These are phyloP conservation scores for Emericellopsis atlantica DNA, from an alignment of 2,329 filamentous ascomycete species.

Conservation along the genomic window DNA sequence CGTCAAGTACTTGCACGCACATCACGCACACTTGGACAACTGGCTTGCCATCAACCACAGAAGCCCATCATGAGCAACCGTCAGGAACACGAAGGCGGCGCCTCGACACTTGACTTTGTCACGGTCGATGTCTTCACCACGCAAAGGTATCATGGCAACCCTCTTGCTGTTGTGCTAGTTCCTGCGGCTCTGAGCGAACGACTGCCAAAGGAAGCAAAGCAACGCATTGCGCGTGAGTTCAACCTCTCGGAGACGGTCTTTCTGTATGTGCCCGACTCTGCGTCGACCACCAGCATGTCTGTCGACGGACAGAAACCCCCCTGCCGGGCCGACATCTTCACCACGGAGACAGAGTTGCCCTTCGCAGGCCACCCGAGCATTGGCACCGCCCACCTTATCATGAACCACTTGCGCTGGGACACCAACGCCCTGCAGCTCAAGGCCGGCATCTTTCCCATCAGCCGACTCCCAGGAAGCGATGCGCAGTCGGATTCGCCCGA, in stretches of 20 bases:
- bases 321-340: constrained; percentile 44
- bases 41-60: no score
- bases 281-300: constrained; percentile 10
- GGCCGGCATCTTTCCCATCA: constrained; percentile 41
- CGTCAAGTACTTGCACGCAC: no score
- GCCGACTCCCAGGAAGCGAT: not conserved
- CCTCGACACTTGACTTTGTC: constrained; percentile 25
- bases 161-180: constrained; percentile 45
- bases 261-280: constrained; percentile 39
- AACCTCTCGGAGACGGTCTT: constrained; percentile 54
- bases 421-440: constrained; percentile 36
- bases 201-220: constrained; percentile 40
- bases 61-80: no score
- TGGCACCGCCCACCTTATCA: constrained; percentile 27
- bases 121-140: constrained; percentile 48
- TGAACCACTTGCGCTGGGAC: constrained; percentile 27
- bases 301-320: no score
- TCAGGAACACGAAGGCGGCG: no score
- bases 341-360: constrained; percentile 36
- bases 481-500: constrained; percentile 16
- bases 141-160: constrained; percentile 41
- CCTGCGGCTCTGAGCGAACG: constrained; percentile 21
- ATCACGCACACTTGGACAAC: no score
- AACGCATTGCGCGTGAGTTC: constrained; percentile 48
- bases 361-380: constrained; percentile 53